Evolutionary conservation across 202 grass and related monocot species (phyloP), one percentile per base, ranked within the genome.

Genomic region (Elaeis oleifera): DNA sequence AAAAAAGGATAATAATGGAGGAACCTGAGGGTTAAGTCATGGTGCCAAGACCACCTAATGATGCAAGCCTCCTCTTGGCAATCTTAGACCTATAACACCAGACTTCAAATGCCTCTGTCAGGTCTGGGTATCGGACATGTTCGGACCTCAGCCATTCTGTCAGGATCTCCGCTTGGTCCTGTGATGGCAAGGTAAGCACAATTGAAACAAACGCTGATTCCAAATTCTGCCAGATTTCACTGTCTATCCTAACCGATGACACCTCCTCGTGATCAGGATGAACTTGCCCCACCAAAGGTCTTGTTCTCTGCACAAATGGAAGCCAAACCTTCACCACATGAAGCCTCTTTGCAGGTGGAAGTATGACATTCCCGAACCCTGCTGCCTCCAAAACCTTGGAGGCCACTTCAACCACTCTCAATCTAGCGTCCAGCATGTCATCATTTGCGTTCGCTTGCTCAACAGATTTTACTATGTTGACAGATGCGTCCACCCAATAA

Each of bases 61-160:
- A 86, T 54, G 76, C 62, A 7, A 83, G 55, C 54, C 87, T 90
- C 73, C 74, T 83, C 58, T 61, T 61, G 1, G 83, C 79, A 53
- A 83, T 74, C 83, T 92, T 97, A 1, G 88, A 87, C 60, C 92
- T 76, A 60, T 84, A 92, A 61, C 84, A 92, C 94, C 94, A 89
- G 64, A 84, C 72, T 51, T 99, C 88, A 49, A 99, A 92, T 17
- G 78, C 88, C 66, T 94, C 88, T 9, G 83, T 81, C 72, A 89
- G 69, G 71, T 99, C 88, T 2, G 72, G 94, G 67, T 86, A 99
- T 3, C 60, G 61, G 22, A 60, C 61, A 77, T 99, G 63, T 36
- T 92, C 61, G 0, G 75, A 92, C 60, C 59, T 75, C 63, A 97
- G 78, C 94, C 88, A 92, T 76, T 71, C 65, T 1, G 80, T 74